Evolutionary conservation across 2,329 filamentous ascomycete species (phyloP).

Genomic region (Mariannaea elegans): DNA sequence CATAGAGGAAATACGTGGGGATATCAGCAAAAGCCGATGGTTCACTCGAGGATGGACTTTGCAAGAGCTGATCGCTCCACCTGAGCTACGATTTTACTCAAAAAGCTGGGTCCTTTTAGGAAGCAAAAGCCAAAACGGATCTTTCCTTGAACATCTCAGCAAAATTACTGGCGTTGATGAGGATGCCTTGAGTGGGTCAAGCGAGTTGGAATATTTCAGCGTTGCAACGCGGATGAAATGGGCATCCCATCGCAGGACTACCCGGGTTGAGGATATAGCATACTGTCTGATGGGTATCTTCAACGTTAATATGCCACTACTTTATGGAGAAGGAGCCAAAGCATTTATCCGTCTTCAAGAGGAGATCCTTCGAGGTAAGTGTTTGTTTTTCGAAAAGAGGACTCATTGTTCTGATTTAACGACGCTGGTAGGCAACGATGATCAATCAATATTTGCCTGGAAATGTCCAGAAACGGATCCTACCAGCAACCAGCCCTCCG

Average conservation of each 20-base stretch:
- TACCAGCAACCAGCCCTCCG: not conserved
- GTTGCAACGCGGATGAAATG: constrained; percentile 15
- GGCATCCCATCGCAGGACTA: constrained; percentile 1
- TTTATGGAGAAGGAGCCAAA: not conserved
- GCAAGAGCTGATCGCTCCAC: constrained; percentile 9
- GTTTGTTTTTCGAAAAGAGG: too few species aligned
- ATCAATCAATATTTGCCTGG: constrained; percentile 3
- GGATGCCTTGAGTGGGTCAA: not conserved
- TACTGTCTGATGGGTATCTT: constrained; percentile 24
- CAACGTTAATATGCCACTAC: constrained; percentile 9
- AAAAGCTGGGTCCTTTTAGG: constrained; percentile 14
- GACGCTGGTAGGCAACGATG: not conserved
- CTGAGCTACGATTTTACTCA: constrained; percentile 11
- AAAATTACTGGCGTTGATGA: constrained; percentile 9
- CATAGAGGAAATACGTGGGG: not conserved
- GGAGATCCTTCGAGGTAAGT: constrained; percentile 2
- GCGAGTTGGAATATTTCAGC: not conserved
- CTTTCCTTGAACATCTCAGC: not conserved
- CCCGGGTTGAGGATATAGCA: constrained; percentile 4
- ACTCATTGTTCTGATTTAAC: not conserved
- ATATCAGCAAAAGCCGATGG: not conserved
- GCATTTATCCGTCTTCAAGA: constrained; percentile 10
- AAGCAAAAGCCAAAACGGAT: constrained; percentile 1
- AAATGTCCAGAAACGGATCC: not conserved
- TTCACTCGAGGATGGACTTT: too few species aligned